Percentiles rank a stretch among this genome's conserved stretches.
These are phyloP conservation scores for Apophysomyces variabilis DNA, from an alignment of 371 early-diverging fungal genomes.

Conservation along the genomic window DNA sequence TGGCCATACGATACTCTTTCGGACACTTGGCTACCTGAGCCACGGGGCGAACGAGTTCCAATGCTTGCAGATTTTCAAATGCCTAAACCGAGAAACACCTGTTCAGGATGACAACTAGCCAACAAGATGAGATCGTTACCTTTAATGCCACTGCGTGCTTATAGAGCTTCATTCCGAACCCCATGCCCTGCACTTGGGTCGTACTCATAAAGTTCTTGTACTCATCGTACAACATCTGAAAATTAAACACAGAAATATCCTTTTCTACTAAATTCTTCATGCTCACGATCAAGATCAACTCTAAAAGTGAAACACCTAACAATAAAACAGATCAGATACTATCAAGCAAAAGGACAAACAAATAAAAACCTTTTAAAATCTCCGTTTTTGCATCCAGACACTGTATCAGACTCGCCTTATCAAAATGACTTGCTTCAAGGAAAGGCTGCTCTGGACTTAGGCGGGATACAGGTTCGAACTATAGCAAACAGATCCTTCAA, in stretches of 20 bases:
- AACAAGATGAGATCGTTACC: slow-evolving; percentile 45
- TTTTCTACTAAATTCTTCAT: slow-evolving; percentile 73
- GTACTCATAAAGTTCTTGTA: slow-evolving; percentile 81
- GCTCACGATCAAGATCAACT: slow-evolving; percentile 80
- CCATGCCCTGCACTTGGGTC: slow-evolving; percentile 55
- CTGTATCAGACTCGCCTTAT: slow-evolving; percentile 50
- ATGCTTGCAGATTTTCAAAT: slow-evolving; percentile 72
- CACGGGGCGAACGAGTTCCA: slow-evolving; percentile 72
- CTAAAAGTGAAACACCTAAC: slow-evolving; percentile 74
- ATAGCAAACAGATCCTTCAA: neutral
- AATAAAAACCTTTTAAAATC: slow-evolving; percentile 57
- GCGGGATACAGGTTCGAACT: slow-evolving; percentile 66
- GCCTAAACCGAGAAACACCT: slow-evolving; percentile 46
- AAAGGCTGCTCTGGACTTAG: slow-evolving; percentile 49
- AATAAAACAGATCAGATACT: neutral
- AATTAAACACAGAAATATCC: slow-evolving; percentile 79
- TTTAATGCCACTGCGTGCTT: slow-evolving; percentile 84
- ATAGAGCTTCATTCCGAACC: slow-evolving; percentile 73
- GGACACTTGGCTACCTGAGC: slow-evolving; percentile 70
- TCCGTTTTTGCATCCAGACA: slow-evolving; percentile 66
- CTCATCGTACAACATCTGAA: slow-evolving; percentile 93
- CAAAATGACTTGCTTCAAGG: slow-evolving; percentile 45
- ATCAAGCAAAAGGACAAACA: slow-evolving; percentile 7
- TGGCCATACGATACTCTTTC: slow-evolving; percentile 86
- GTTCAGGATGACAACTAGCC: neutral